Evolutionary conservation across 176 grass and related monocot genomes (phyloP).

Genomic region (Eleusine coracana): DNA sequence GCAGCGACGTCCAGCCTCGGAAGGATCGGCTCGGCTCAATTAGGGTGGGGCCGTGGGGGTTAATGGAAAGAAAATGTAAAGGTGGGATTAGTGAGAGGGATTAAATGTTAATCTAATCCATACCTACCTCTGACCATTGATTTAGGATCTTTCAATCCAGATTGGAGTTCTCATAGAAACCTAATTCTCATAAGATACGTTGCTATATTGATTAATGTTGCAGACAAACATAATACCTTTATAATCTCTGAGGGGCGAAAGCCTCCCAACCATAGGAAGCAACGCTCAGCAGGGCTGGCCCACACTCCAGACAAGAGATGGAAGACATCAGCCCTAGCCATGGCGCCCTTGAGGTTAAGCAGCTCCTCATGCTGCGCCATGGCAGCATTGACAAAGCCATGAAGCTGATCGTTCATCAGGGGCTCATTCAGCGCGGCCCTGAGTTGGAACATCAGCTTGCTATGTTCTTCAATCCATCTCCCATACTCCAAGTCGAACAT

Average conservation of each 20-base stretch:
- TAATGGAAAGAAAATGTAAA: too few species aligned
- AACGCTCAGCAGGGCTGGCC: slow-evolving; percentile 68
- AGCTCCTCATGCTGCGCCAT: slow-evolving; percentile 63
- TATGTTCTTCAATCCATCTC: slow-evolving; percentile 77
- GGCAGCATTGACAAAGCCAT: slow-evolving; percentile 49
- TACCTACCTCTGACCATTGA: too few species aligned
- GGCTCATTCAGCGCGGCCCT: slow-evolving; percentile 62
- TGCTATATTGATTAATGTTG: background rate
- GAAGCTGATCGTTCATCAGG: slow-evolving; percentile 56
- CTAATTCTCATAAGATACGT: too few species aligned
- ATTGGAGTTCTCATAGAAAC: too few species aligned
- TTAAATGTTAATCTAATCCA: too few species aligned
- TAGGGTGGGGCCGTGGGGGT: too few species aligned
- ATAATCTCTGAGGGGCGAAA: slow-evolving; percentile 70
- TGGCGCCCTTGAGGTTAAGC: slow-evolving; percentile 50
- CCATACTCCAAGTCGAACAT: slow-evolving; percentile 68
- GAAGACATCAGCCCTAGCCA: slow-evolving; percentile 62
- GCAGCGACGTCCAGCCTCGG: too few species aligned
- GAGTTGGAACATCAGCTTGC: slow-evolving; percentile 69
- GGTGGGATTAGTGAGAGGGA: too few species aligned
- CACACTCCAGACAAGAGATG: slow-evolving; percentile 71
- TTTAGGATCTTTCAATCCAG: too few species aligned
- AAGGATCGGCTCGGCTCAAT: too few species aligned
- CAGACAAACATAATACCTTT: slow-evolving; percentile 45
- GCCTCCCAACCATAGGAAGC: slow-evolving; percentile 83